These are phyloP conservation scores for Xerocomellus amylosporus DNA, from an alignment of 768 basidiomycete species.

Conservation along the genomic window DNA sequence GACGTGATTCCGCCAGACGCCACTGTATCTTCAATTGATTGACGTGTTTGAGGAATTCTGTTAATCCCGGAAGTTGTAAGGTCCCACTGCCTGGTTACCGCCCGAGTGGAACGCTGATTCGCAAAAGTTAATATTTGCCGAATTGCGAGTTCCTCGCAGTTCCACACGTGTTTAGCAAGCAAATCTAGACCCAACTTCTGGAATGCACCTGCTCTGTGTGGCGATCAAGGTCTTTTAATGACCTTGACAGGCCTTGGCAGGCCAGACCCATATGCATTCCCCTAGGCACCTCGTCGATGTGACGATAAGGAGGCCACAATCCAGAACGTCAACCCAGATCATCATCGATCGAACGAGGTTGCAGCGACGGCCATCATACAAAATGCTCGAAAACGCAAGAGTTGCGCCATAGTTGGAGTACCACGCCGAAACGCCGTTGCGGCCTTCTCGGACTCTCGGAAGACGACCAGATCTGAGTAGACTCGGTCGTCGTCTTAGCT, in stretches of 20 bases:
- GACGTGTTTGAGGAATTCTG: constrained; percentile 1
- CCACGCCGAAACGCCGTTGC: constrained; percentile 4
- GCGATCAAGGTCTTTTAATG: not conserved
- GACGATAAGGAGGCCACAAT: not conserved
- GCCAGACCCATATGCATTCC: not conserved
- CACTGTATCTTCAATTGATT: constrained; percentile 6
- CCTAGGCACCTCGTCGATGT: not conserved
- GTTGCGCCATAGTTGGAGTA: not conserved
- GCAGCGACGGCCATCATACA: constrained; percentile 8
- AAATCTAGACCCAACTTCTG: not conserved
- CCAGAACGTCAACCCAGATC: not conserved
- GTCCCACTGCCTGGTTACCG: not conserved
- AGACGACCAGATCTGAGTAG: not conserved
- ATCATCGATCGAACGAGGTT: not conserved
- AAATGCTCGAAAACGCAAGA: not conserved
- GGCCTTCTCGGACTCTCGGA: constrained; percentile 5
- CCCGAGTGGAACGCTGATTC: not conserved
- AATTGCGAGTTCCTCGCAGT: not conserved
- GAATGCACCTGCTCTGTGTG: not conserved
- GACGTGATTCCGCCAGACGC: not conserved
- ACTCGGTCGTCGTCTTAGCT: constrained; percentile 8
- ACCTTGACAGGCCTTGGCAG: not conserved
- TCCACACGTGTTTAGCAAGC: not conserved
- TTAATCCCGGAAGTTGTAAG: not conserved
- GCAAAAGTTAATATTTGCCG: not conserved